A percentile compares a stretch with the other conserved stretches of the same genome.
Conservation (phyloP, 352 stramenopile species). For the Globisporangium irregulare region DNA sequence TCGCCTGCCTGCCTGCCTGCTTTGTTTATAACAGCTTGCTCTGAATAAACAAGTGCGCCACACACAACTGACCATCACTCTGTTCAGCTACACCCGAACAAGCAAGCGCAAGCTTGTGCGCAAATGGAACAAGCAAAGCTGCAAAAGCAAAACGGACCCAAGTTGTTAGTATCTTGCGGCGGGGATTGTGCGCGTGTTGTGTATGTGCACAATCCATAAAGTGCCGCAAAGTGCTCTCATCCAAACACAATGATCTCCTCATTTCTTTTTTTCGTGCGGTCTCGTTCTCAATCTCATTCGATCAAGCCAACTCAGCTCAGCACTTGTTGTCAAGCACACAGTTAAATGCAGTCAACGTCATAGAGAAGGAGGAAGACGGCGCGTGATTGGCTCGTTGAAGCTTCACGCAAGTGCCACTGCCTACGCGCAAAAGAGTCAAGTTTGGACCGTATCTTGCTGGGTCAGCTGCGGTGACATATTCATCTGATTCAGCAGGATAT, state of each 20-base stretch:
- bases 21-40: neutral
- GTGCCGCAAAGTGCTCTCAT: neutral
- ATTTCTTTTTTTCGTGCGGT: neutral
- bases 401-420: slow-evolving; percentile 2
- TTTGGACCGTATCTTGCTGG: slow-evolving; percentile 3
- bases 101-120: neutral
- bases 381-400: neutral
- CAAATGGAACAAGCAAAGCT: neutral
- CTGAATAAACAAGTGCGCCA: neutral
- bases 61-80: neutral
- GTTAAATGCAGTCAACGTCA: neutral
- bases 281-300: neutral
- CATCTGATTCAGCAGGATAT: slow-evolving; percentile 1
- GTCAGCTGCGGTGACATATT: neutral
- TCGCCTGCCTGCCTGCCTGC: neutral
- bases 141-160: neutral
- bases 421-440: neutral
- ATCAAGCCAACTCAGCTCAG: neutral
- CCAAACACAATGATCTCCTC: neutral
- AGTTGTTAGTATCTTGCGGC: neutral
- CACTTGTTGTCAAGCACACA: neutral
- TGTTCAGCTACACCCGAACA: neutral
- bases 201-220: neutral
- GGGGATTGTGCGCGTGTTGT: neutral
- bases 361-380: neutral